These are phyloP conservation scores for Punctularia strigosozonata DNA, from an alignment of 768 basidiomycete species.

Conservation along the genomic window DNA sequence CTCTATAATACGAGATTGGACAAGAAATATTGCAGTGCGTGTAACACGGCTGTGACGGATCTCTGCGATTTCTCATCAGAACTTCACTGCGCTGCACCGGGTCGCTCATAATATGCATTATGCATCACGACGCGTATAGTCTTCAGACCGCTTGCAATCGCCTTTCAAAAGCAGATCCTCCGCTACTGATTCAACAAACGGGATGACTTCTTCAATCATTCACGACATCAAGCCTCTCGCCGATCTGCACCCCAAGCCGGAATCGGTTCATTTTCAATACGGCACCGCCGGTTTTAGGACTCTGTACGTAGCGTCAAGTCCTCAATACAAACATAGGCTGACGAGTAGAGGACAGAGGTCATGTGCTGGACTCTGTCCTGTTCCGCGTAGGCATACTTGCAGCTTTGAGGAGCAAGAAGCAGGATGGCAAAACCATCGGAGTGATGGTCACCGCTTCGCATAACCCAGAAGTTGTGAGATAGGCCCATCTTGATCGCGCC, in stretches of 20 bases:
- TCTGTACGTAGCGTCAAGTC: constrained; percentile 38
- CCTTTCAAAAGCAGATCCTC: too few species aligned
- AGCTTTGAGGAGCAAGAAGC: constrained; percentile 77
- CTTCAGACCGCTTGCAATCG: too few species aligned
- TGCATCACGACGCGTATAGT: too few species aligned
- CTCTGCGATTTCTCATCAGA: too few species aligned
- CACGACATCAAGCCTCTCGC: constrained; percentile 36
- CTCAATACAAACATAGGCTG: background rate
- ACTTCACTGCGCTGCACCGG: too few species aligned
- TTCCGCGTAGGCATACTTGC: constrained; percentile 91
- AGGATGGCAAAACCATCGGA: constrained; percentile 87
- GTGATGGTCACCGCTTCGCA: constrained; percentile 99
- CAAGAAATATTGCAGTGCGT: too few species aligned
- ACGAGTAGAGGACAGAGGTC: constrained; percentile 33
- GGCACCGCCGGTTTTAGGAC: constrained; percentile 95
- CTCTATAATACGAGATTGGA: too few species aligned
- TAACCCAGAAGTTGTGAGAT: constrained; percentile 83
- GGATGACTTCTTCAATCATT: too few species aligned
- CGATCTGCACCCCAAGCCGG: constrained; percentile 62
- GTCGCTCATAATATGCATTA: too few species aligned
- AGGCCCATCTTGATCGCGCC: constrained; percentile 4
- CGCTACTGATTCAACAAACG: too few species aligned
- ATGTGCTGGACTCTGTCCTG: constrained; percentile 75
- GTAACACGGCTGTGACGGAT: too few species aligned
- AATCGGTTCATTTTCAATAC: constrained; percentile 64